A percentile compares a stretch with the other conserved stretches of the same genome.
Conservation (phyloP, 2,329 filamentous ascomycete genomes). For the Ceratocystis alfenasii region DNA sequence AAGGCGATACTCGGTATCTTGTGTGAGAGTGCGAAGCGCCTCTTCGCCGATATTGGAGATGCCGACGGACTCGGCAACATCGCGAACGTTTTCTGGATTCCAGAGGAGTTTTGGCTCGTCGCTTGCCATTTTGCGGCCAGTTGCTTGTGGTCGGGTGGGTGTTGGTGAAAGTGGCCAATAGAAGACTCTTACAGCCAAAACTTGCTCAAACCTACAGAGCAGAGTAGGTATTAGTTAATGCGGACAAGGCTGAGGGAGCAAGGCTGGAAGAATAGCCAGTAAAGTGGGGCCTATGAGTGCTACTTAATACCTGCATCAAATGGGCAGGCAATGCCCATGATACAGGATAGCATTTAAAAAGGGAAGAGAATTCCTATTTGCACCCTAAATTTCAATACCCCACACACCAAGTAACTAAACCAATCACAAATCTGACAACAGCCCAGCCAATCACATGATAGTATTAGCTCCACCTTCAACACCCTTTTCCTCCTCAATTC, state of each 20-base stretch:
- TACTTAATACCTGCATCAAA: no score
- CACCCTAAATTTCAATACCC: no score
- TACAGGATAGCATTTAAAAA: no score
- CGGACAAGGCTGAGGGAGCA: background rate
- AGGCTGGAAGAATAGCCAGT: background rate
- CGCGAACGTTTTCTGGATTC: slow-evolving; percentile 91
- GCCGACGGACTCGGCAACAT: slow-evolving; percentile 92
- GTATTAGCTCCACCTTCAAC: no score
- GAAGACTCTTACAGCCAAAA: no score
- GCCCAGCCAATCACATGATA: no score
- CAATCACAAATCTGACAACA: no score
- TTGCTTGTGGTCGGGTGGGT: background rate
- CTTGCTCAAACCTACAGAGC: no score
- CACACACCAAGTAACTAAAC: no score
- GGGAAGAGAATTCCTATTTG: no score
- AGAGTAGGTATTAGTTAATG: background rate
- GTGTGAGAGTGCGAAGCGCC: slow-evolving; percentile 72
- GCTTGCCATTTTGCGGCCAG: slow-evolving; percentile 16
- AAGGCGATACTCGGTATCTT: slow-evolving; percentile 91
- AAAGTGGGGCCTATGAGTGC: background rate
- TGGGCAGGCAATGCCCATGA: no score
- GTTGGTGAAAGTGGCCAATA: background rate
- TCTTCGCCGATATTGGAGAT: slow-evolving; percentile 73
- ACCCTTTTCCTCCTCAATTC: no score
- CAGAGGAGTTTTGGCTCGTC: slow-evolving; percentile 52